Base-by-base conservation (phyloP, 805 yeast species). In the Metschnikowia arizonensis region DNA sequence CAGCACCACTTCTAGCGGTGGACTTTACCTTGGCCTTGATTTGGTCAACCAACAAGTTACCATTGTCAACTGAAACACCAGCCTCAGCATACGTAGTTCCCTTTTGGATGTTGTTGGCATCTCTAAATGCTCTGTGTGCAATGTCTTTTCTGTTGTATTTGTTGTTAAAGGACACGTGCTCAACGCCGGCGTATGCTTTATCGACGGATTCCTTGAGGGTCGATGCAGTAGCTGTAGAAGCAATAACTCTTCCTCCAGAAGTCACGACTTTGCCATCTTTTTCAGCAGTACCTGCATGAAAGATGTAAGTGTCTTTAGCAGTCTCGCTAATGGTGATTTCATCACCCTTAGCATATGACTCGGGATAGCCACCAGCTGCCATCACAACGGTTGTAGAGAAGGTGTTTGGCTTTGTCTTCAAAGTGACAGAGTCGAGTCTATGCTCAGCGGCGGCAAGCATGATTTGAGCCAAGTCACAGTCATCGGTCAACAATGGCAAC, bases 301-400 rank as follows among this genome's bases (percentile, higher is more conserved):
- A 93, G 35, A 95, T 80, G 53, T 72, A 80, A 2, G 93, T 80
- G 57, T 83, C 74, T 33, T 69, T 68, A 10, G 85, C 81, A 12
- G 66, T 63, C 19, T 61, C 49, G 25, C 57, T 54, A 44, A 90
- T 66, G 2, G 82, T 79, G 61, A 93, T 91, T 59, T 74, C 83
- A 58, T 91, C 96, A 44, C 96, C 96, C 69, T 89, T 91, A 14
- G 68, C 68, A 65, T 95, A 95, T 4, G 80, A 52, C 58, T 85
- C 95, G 8, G 99, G 99, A 65, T 93, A 93, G 2, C 99, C 99
- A 52, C 89, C 96, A 46, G 99, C 98, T 33, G 98, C 82, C 79
- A 91, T 76, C 5, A 93, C 97, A 24, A 93, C 98, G 5, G 98
- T 91, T 24, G 97, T 84, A 36, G 96, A 82, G 56, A 75, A 88